These are phyloP conservation scores for Trichoderma pleuroti DNA, from an alignment of 2,329 filamentous ascomycete genomes.

Conservation along the genomic window DNA sequence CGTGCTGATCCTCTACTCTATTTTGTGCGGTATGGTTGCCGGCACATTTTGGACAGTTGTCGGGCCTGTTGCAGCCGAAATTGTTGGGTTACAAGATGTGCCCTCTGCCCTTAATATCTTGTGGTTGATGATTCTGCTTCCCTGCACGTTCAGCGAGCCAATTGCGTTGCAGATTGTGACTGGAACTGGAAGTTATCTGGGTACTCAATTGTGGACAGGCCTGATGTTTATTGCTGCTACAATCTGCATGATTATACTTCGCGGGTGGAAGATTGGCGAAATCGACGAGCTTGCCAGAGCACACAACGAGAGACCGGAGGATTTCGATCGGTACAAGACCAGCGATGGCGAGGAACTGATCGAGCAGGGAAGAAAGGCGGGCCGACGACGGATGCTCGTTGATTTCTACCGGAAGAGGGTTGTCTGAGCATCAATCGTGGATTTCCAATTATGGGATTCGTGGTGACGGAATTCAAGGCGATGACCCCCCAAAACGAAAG, in stretches of 20 bases:
- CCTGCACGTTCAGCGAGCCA: conserved; percentile 64
- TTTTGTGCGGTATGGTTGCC: conserved; percentile 67
- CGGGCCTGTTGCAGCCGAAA: conserved; percentile 67
- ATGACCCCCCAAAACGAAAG: background rate
- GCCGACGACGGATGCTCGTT: conserved; percentile 32
- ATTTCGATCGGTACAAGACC: conserved; percentile 31
- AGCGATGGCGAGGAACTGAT: conserved; percentile 32
- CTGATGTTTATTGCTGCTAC: conserved; percentile 56
- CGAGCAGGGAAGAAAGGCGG: conserved; percentile 29
- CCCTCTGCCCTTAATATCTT: conserved; percentile 65
- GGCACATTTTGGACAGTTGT: conserved; percentile 70
- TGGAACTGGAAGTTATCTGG: conserved; percentile 46
- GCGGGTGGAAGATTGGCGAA: conserved; percentile 40
- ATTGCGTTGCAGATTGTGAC: conserved; percentile 56
- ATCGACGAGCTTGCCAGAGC: conserved; percentile 32
- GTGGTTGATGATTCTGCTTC: conserved; percentile 69
- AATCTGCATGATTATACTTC: conserved; percentile 31
- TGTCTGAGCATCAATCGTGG: conserved; percentile 24
- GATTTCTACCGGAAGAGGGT: conserved; percentile 31
- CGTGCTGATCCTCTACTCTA: conserved; percentile 66
- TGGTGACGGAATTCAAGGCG: background rate
- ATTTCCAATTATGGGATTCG: background rate
- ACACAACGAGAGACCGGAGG: conserved; percentile 29
- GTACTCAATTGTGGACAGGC: conserved; percentile 57
- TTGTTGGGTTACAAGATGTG: conserved; percentile 66